Conservation (phyloP, 2,329 filamentous ascomycete genomes). For the Huntiella abstrusa region DNA sequence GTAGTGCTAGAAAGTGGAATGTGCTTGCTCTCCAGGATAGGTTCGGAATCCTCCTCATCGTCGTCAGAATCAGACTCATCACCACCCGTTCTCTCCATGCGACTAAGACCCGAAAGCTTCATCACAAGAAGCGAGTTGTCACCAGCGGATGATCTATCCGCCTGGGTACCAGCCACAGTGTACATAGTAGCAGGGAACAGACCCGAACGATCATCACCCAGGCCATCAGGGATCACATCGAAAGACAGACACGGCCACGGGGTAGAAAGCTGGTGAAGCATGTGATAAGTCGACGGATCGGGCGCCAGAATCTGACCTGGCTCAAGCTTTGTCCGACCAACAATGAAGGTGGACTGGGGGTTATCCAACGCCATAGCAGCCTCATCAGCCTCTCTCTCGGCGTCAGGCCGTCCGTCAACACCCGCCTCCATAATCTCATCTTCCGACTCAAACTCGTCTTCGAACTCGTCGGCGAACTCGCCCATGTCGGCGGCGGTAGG, state of each 20-base stretch:
- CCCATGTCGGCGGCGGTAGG: slow-evolving; percentile 34
- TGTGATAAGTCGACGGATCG: slow-evolving; percentile 87
- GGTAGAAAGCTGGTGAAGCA: slow-evolving; percentile 86
- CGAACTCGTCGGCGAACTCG: slow-evolving; percentile 91
- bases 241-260: slow-evolving; percentile 96
- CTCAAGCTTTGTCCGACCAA: slow-evolving; percentile 78
- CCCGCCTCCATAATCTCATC: slow-evolving; percentile 91
- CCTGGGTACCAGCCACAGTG: slow-evolving; percentile 85
- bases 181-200: slow-evolving; percentile 94
- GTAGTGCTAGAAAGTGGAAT: slow-evolving; percentile 77
- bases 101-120: slow-evolving; percentile 82
- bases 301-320: slow-evolving; percentile 80
- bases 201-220: slow-evolving; percentile 66
- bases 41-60: slow-evolving; percentile 62
- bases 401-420: slow-evolving; percentile 80
- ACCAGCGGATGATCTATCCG: slow-evolving; percentile 50
- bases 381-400: slow-evolving; percentile 81
- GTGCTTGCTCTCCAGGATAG: slow-evolving; percentile 79
- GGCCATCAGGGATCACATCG: slow-evolving; percentile 68
- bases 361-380: slow-evolving; percentile 80
- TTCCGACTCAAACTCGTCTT: slow-evolving; percentile 71
- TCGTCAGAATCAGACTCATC: slow-evolving; percentile 51
- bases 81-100: slow-evolving; percentile 54
- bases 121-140: slow-evolving; percentile 93
- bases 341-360: slow-evolving; percentile 72